A percentile compares a stretch with the other conserved stretches of the same genome.
phyloP scores from a whole-genome alignment of 208 protist species.

The Herpetomonas tarakana region DNA sequence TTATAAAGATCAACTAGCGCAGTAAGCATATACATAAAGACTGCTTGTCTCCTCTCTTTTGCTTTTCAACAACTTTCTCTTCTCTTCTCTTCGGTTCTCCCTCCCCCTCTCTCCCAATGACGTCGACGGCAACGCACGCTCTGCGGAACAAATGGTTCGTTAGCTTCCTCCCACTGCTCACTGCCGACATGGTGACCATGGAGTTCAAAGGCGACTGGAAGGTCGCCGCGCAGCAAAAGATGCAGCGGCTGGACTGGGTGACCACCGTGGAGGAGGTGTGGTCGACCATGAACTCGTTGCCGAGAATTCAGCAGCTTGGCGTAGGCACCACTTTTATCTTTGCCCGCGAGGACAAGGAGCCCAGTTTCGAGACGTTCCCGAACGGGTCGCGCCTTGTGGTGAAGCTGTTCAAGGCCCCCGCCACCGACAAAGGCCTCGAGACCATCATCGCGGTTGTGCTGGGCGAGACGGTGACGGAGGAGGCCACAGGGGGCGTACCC shows the following conservation, averaged over 20 bases:
- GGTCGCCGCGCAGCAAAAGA: slow-evolving; percentile 59
- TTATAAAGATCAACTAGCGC: no score
- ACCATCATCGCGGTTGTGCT: slow-evolving; percentile 66
- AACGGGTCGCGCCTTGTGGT: slow-evolving; percentile 77
- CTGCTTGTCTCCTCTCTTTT: no score
- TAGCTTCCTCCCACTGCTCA: slow-evolving; percentile 80
- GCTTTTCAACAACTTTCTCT: no score
- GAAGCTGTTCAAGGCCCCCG: slow-evolving; percentile 56
- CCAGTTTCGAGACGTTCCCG: slow-evolving; percentile 86
- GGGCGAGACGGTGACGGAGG: slow-evolving; percentile 61
- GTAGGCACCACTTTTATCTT: slow-evolving; percentile 83
- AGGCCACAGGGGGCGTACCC: slow-evolving; percentile 44
- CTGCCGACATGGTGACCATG: slow-evolving; percentile 57
- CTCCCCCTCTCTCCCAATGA: slow-evolving; percentile 3
- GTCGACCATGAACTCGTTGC: slow-evolving; percentile 89
- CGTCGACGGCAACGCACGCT: slow-evolving; percentile 42
- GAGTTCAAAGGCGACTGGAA: slow-evolving; percentile 87
- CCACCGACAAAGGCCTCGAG: slow-evolving; percentile 64
- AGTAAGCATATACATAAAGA: no score
- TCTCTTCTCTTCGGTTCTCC: slow-evolving; percentile 2
- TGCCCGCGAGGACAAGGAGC: slow-evolving; percentile 76
- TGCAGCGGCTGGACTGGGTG: slow-evolving; percentile 81
- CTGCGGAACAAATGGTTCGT: slow-evolving; percentile 80
- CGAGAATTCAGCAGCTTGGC: slow-evolving; percentile 74
- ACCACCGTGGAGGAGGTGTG: slow-evolving; percentile 86